These are phyloP conservation scores for Fusarium pininemorale DNA, from an alignment of 2,329 filamentous ascomycete genomes.

Conservation along the genomic window DNA sequence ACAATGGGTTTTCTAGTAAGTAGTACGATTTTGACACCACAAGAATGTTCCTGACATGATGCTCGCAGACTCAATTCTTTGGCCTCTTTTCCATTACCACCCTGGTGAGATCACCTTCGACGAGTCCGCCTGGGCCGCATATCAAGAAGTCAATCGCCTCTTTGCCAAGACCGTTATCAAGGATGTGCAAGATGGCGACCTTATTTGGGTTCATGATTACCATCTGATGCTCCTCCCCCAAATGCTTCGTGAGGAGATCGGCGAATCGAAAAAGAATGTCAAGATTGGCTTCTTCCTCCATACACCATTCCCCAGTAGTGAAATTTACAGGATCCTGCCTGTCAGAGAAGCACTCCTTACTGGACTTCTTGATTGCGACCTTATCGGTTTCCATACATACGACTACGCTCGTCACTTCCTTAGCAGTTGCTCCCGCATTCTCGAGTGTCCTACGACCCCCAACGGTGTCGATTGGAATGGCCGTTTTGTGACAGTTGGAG, in stretches of 20 bases:
- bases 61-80: constrained; percentile 86
- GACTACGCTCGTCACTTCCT: constrained; percentile 99
- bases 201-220: constrained; percentile 99
- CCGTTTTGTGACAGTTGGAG: constrained; percentile 88
- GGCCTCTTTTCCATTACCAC: constrained; percentile 99
- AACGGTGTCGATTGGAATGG: constrained; percentile 93
- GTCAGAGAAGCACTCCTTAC: constrained; percentile 89
- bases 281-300: constrained; percentile 99
- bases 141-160: constrained; percentile 89
- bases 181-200: constrained; percentile 90
- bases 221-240: constrained; percentile 96
- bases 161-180: constrained; percentile 89
- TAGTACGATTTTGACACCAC: not conserved
- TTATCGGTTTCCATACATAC: constrained; percentile 98
- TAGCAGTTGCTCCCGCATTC: constrained; percentile 93
- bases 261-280: constrained; percentile 83
- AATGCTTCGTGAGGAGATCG: constrained; percentile 93
- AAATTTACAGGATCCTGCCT: constrained; percentile 95
- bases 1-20: constrained; percentile 97
- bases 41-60: constrained; percentile 4
- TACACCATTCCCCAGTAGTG: constrained; percentile 94
- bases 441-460: constrained; percentile 82
- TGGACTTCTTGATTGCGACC: constrained; percentile 89
- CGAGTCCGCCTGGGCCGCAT: constrained; percentile 92
- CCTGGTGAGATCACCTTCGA: constrained; percentile 98